Conservation (phyloP, 208 protist genomes). For the Zelonia costaricensis region DNA sequence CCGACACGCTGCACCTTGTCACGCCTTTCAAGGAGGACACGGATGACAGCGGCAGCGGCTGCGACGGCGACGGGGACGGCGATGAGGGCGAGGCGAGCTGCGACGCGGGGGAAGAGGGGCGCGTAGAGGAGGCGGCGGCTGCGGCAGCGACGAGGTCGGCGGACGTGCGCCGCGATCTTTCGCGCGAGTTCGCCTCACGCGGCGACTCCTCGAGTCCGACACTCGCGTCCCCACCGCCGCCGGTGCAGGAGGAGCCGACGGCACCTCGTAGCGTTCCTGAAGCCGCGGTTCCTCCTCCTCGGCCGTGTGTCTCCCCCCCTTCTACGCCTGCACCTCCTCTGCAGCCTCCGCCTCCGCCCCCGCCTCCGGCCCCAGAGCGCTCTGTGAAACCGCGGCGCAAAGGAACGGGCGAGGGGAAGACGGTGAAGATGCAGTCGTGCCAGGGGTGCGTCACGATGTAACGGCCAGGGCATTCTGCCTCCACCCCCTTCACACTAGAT, state of each 20-base stretch:
- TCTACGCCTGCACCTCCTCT: neutral
- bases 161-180: conserved; percentile 1
- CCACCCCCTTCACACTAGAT: too few species aligned
- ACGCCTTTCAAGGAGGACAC: conserved; percentile 33
- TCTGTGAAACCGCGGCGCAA: neutral
- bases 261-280: too few species aligned
- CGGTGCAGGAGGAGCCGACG: neutral
- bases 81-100: neutral
- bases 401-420: neutral
- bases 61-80: neutral
- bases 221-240: neutral
- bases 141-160: neutral
- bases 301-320: neutral
- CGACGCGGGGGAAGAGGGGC: neutral
- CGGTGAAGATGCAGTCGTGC: conserved; percentile 19
- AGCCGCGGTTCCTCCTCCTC: neutral
- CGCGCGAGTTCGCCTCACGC: neutral
- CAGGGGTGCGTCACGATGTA: conserved; percentile 18
- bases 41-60: neutral
- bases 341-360: neutral
- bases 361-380: neutral
- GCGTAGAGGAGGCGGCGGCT: too few species aligned
- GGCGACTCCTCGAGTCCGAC: neutral
- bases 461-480: too few species aligned
- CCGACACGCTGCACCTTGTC: conserved; percentile 25